Conservation (phyloP, 2,329 filamentous ascomycete species). For the Xylaria hypoxylon region DNA sequence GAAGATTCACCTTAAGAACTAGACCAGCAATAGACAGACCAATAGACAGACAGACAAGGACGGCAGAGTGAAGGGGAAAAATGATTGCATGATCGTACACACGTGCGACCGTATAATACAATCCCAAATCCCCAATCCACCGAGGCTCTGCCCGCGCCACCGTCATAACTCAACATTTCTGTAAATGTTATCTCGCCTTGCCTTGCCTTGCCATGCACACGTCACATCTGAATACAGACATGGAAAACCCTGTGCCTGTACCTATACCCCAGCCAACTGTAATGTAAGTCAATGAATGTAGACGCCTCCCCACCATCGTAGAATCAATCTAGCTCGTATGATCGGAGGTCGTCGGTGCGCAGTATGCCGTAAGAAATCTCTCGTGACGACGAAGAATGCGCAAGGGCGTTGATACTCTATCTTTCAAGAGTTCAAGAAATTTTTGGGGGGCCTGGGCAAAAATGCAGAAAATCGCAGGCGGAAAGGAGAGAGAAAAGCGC, state of each 20-base stretch:
- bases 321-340: slow-evolving; percentile 13
- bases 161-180: slow-evolving; percentile 4
- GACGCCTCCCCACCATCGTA: slow-evolving; percentile 6
- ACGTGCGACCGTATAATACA: slow-evolving; percentile 29
- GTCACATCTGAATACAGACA: neutral
- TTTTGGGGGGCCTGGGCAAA: slow-evolving; percentile 15
- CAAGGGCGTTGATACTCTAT: slow-evolving; percentile 32
- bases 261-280: neutral
- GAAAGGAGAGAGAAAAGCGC: slow-evolving; percentile 28
- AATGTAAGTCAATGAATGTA: neutral
- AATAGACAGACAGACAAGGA: neutral
- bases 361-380: neutral
- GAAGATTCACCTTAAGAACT: slow-evolving; percentile 22
- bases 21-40: slow-evolving; percentile 12
- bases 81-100: slow-evolving; percentile 27
- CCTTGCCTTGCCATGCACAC: neutral
- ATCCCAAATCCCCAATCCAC: slow-evolving; percentile 1
- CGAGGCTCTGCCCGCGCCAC: slow-evolving; percentile 2
- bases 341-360: slow-evolving; percentile 12
- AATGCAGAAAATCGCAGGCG: slow-evolving; percentile 14
- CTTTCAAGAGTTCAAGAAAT: slow-evolving; percentile 36
- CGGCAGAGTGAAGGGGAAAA: slow-evolving; percentile 23
- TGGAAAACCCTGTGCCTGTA: neutral
- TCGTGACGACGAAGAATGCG: slow-evolving; percentile 11
- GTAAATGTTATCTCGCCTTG: neutral